Conservation (phyloP, 176 grass and related monocot species). For the maize (Zea mays) region DNA sequence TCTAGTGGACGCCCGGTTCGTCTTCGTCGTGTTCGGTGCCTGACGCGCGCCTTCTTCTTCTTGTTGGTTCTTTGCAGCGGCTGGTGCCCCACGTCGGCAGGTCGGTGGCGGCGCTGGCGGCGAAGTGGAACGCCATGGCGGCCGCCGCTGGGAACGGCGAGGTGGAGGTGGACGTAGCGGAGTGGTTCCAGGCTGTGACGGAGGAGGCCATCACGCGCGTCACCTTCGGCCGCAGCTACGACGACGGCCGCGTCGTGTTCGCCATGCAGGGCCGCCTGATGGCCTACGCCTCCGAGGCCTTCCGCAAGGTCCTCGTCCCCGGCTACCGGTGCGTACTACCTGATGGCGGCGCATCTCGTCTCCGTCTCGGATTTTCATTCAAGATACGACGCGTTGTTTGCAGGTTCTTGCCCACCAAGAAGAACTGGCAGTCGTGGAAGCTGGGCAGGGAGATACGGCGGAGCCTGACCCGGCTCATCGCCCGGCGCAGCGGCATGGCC, state of each 20-base stretch:
- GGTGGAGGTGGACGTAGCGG: slow-evolving; percentile 81
- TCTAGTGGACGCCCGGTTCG: no score
- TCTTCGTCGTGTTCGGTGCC: no score
- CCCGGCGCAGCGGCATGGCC: slow-evolving; percentile 41
- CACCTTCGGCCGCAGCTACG: slow-evolving; percentile 72
- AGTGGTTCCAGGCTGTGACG: slow-evolving; percentile 76
- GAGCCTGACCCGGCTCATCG: slow-evolving; percentile 56
- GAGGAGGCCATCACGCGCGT: slow-evolving; percentile 76
- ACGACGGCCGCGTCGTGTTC: slow-evolving; percentile 73
- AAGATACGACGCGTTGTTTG: no score
- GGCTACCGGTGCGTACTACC: slow-evolving; percentile 59
- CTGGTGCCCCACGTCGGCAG: slow-evolving; percentile 66
- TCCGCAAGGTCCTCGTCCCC: slow-evolving; percentile 86
- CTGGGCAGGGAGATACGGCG: slow-evolving; percentile 68
- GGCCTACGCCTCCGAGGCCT: slow-evolving; percentile 72
- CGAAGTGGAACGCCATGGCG: slow-evolving; percentile 61
- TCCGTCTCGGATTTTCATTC: no score
- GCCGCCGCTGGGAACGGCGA: slow-evolving; percentile 35
- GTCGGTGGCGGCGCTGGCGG: slow-evolving; percentile 58
- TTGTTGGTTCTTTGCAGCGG: slow-evolving; percentile 39
- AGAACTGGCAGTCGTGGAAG: slow-evolving; percentile 71
- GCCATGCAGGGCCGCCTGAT: slow-evolving; percentile 71
- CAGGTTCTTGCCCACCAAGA: slow-evolving; percentile 83
- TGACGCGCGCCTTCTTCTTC: no score
- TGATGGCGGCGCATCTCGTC: no score